Base-by-base conservation (phyloP, 1,284 basidiomycete species). In the Microbotryum scabiosae region DNA sequence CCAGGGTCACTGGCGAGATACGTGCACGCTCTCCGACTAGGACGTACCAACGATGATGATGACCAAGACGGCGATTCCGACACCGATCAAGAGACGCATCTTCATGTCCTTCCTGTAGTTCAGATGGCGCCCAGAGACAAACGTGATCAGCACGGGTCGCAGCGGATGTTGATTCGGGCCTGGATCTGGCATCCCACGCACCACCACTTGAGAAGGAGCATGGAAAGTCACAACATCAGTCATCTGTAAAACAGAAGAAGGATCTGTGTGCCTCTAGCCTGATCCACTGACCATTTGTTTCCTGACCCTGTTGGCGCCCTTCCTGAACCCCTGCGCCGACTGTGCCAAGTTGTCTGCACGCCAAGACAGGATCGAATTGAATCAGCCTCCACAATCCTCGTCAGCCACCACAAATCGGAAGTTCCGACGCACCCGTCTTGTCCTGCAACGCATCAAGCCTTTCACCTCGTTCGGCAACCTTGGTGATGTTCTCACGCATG, bases 241-340 rank as follows among this genome's bases (percentile, higher is more conserved):
- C 21, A 43, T 43, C 21, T 28, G 45, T 20, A 6, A 18, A 12
- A 5, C 23, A 26, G 28, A 46, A 30, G 16, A 52, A 26, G 47
- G 41, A 25, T 57, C 63, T 57, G 66, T 68, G 41, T 32, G 47
- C 53, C 49, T 55, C 12, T 41, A 4, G 5, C 36, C 16, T 60
- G 57, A 59, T 49, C 55, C 73, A 76, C 76, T 75, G 73, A 74
- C 78, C 84, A 92, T 80, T 74, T 93, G 90, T 83, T 98, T 98
- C 76, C 94, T 85, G 53, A 99, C 96, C 66, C 90, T 84, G 79
- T 96, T 97, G 57, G 96, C 96, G 67, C 94, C 93, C 69, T 90
- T 84, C 66, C 92, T 85, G 85, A 99, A 99, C 32, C 92, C 92
- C 79, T 98, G 96, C 14, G 94, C 96, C n/a, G 92, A 97, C 45